Base-by-base conservation (phyloP, 805 yeast genomes). In the Ogataea ramenticola region DNA sequence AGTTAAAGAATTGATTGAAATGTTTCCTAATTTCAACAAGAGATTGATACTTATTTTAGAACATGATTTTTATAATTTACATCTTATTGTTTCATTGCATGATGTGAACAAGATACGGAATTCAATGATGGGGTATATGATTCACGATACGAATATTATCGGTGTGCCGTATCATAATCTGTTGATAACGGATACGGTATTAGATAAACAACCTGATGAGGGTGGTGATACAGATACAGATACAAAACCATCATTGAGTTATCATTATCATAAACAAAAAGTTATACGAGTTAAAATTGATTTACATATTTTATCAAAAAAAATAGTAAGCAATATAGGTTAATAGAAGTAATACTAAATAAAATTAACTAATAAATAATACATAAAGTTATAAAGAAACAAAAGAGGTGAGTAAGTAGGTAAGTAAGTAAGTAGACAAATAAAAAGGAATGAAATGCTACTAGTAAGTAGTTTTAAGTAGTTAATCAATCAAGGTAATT, bases 41-140 rank as follows among this genome's bases (percentile, higher is more conserved):
- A 36, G 24, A 24, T 16, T 36, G n/a, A 12, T 22, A 14, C 20
- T 36, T 16, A 3, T 59, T 55, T 2, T 41, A 58, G 35, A 43
- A 16, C 20, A 56, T 11, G 56, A 52, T 1, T 44, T 47, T 10
- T 60, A 64, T 62, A 50, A 48, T 36, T 55, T 60, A 24, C 50
- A 44, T 40, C 39, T 60, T 16, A 46, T 51, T 14, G 54, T 57
- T 20, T 43, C 48, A 10, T 35, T 53, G 41, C 46, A 43, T 2
- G 62, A 59, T 11, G 49, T 35, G 5, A 6, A 10, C 5, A 19
- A 21, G 8, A 14, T 35, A 21, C 15, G 38, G 12, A 6, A 35
- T 6, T 7, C 38, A 9, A 35, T 35, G 24, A 35, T 20, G n/a
- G 38, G 38, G 4, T 20, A 21, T 35, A 10, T 20, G 19, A 20